A percentile compares a stretch with the other conserved stretches of the same genome.
phyloP scores from a whole-genome alignment of 805 yeast genomes.

The Hanseniaspora lindneri region DNA sequence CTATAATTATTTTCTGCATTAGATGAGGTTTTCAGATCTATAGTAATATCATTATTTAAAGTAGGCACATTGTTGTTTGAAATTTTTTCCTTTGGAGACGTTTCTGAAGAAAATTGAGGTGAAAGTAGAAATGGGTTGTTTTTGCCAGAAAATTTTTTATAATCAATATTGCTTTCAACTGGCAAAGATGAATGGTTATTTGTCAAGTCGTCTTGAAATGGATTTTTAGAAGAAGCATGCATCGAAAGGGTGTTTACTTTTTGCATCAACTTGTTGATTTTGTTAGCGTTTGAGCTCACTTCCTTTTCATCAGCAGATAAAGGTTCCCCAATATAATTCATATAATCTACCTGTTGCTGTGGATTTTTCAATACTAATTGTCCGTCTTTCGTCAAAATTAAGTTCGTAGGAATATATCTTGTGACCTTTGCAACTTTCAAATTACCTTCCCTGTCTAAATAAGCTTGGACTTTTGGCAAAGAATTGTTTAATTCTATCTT shows the following conservation, averaged over 20 bases:
- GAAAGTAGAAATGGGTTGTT: too few relatives aligned
- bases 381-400: constrained; percentile 12
- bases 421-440: constrained; percentile 12
- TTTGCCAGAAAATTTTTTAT: too few relatives aligned
- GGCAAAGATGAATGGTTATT: too few relatives aligned
- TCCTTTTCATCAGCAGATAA: not conserved
- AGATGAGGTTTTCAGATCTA: too few relatives aligned
- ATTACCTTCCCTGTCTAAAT: constrained; percentile 13
- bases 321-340: constrained; percentile 14
- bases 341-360: constrained; percentile 13
- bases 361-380: constrained; percentile 12
- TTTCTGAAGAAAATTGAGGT: too few relatives aligned
- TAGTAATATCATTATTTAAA: too few relatives aligned
- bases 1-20: too few relatives aligned
- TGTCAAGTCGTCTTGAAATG: too few relatives aligned
- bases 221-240: too few relatives aligned
- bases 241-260: constrained; percentile 6
- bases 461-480: constrained; percentile 13
- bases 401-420: constrained; percentile 13
- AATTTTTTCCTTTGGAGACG: too few relatives aligned
- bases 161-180: too few relatives aligned
- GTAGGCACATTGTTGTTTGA: too few relatives aligned
- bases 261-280: constrained; percentile 12
- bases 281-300: not conserved
- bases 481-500: constrained; percentile 5